A percentile compares a stretch with the other conserved stretches of the same genome.
Conservation (phyloP, 768 basidiomycete genomes). For the Calocera cornea region DNA sequence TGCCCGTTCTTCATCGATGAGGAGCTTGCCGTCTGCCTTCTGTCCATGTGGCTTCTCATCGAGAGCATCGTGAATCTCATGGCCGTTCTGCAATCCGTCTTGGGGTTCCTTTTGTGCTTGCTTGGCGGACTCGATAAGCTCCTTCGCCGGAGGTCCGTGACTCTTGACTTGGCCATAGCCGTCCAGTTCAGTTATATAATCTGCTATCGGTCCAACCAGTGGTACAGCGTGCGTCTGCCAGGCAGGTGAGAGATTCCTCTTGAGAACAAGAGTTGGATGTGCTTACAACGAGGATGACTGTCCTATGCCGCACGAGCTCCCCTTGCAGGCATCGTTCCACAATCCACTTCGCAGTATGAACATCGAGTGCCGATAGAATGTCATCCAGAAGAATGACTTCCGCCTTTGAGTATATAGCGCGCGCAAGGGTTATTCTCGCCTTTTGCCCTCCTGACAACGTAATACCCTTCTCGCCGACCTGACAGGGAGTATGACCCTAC, state of each 20-base stretch:
- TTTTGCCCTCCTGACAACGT: slow-evolving; percentile 49
- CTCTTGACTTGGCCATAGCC: slow-evolving; percentile 19
- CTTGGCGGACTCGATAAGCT: slow-evolving; percentile 15
- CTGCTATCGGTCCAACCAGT: slow-evolving; percentile 23
- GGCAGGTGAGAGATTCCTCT: background rate
- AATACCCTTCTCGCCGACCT: slow-evolving; percentile 53
- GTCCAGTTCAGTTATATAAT: slow-evolving; percentile 22
- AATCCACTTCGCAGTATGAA: slow-evolving; percentile 39
- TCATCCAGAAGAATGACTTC: slow-evolving; percentile 59
- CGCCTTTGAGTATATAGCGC: slow-evolving; percentile 48
- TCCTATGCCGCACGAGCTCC: slow-evolving; percentile 24
- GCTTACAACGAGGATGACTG: slow-evolving; percentile 26
- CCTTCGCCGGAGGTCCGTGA: slow-evolving; percentile 21
- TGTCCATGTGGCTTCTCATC: background rate
- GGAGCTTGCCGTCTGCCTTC: background rate
- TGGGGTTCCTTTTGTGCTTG: slow-evolving; percentile 16
- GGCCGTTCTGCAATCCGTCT: slow-evolving; percentile 13
- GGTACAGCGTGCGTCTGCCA: slow-evolving; percentile 25
- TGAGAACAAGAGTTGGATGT: background rate
- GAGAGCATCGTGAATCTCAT: slow-evolving; percentile 8
- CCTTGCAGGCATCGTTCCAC: slow-evolving; percentile 28
- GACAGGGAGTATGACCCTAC: background rate
- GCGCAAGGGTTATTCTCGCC: slow-evolving; percentile 42
- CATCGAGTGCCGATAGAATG: slow-evolving; percentile 50
- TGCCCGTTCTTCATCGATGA: background rate